phyloP scores from a whole-genome alignment of 257 asterid species.

The Nicotiana sylvestris region DNA sequence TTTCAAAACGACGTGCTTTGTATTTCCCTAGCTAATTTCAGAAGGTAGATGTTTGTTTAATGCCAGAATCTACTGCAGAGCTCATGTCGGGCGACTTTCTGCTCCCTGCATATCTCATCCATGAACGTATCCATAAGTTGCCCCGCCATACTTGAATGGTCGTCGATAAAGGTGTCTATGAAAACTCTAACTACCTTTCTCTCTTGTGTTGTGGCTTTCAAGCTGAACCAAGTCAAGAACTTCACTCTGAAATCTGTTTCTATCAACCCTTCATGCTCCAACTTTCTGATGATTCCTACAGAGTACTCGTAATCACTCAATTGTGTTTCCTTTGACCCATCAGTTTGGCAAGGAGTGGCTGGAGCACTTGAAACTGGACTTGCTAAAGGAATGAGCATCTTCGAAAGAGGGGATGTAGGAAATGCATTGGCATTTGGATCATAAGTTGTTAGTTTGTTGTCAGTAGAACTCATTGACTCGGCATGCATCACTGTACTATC shows the following conservation, averaged over 20 bases:
- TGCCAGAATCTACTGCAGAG: conserved; percentile 86
- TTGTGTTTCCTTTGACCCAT: conserved; percentile 21
- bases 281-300: conserved; percentile 60
- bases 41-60: conserved; percentile 15
- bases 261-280: conserved; percentile 70
- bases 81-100: conserved; percentile 41
- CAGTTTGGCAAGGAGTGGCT: conserved; percentile 27
- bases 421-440: conserved; percentile 20
- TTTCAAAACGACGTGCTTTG: background rate
- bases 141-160: conserved; percentile 61
- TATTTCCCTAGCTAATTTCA: background rate
- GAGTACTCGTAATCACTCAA: conserved; percentile 53
- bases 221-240: conserved; percentile 78
- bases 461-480: conserved; percentile 34
- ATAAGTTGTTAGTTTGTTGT: conserved; percentile 25
- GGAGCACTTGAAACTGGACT: conserved; percentile 30
- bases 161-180: conserved; percentile 61
- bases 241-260: conserved; percentile 59
- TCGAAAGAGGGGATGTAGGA: conserved; percentile 14
- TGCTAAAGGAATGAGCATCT: conserved; percentile 15
- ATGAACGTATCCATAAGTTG: conserved; percentile 65
- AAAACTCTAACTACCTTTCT: conserved; percentile 54
- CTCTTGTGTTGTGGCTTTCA: conserved; percentile 68
- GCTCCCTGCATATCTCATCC: conserved; percentile 45
- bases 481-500: conserved; percentile 16